Evolutionary conservation across 352 stramenopile genomes (phyloP), one percentile per base, ranked within the genome.

Genomic region (Thalassiosira pacifica): DNA sequence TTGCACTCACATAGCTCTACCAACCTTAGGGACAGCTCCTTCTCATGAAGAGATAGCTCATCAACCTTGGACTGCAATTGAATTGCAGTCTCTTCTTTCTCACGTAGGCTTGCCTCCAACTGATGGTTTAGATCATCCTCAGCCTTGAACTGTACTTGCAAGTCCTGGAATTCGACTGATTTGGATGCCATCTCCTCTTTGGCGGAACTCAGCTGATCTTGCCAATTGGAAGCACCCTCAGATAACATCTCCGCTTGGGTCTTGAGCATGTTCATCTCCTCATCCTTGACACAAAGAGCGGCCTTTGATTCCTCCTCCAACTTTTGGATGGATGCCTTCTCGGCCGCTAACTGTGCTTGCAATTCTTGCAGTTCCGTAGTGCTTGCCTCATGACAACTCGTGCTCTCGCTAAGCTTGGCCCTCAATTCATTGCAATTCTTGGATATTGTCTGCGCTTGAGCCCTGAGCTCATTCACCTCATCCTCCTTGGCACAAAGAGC

Each of bases 1-100:
- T 67, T 67, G 24, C 59, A 67, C 40, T 67, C 59, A 40, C 59
- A 42, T 40, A 40, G 27, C 18, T 67, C 59, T 67, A 8, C 8
- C n/a, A 67, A 67, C 32, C n/a, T 31, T 52, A 11, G 4, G 19
- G 61, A 52, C 2, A 69, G 61, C 11, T 52, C 61, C 3, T 69
- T 53, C 61, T 11, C 11, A 11, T 19, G 19, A n/a, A 45, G 61
- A 69, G 61, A 69, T 24, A 53, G 53, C 31, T 52, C 32, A 31
- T 24, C 42, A 10, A 69, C 19, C 26, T 52, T 69, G 11, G 26
- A 31, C 31, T 69, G 18, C 61, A 69, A 22, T 31, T 55, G 29
- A 27, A 53, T 13, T 9, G 11, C 66, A 22, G 61, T 27, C 45
- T 57, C 42, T 31, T 74, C 42, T 34, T 74, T 74, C n/a, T 59